A percentile compares a stretch with the other conserved stretches of the same genome.
These are phyloP conservation scores for Amaranthus palmeri DNA, from an alignment of 148 eudicot genomes.

Conservation along the genomic window DNA sequence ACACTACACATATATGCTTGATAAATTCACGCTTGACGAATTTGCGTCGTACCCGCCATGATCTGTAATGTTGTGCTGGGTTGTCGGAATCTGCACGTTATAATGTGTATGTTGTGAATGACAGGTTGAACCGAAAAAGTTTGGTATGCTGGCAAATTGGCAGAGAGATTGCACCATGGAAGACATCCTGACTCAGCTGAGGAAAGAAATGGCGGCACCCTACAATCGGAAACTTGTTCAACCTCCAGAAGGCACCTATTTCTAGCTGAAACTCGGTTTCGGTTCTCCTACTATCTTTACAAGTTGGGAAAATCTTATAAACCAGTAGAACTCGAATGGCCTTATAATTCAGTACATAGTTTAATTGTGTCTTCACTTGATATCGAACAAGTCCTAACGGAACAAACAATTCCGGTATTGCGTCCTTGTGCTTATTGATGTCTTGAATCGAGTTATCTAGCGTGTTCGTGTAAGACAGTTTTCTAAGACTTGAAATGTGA, in stretches of 20 bases:
- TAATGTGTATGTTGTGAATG: slow-evolving; percentile 1
- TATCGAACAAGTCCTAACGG: slow-evolving; percentile 14
- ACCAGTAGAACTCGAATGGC: slow-evolving; percentile 14
- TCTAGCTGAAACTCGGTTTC: slow-evolving; percentile 26
- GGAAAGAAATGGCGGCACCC: slow-evolving; percentile 53
- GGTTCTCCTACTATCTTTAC: background rate
- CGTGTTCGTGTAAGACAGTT: slow-evolving; percentile 21
- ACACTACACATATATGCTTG: too few relatives aligned
- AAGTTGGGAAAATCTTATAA: slow-evolving; percentile 10
- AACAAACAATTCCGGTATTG: slow-evolving; percentile 4
- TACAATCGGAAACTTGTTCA: slow-evolving; percentile 57
- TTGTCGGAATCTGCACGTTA: too few relatives aligned
- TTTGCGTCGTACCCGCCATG: background rate
- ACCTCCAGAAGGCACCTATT: slow-evolving; percentile 57
- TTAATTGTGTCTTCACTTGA: slow-evolving; percentile 20
- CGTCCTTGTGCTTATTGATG: slow-evolving; percentile 20
- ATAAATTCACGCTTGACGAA: too few relatives aligned
- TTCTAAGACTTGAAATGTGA: slow-evolving; percentile 19
- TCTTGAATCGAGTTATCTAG: background rate
- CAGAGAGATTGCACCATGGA: slow-evolving; percentile 58
- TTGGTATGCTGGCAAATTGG: slow-evolving; percentile 57
- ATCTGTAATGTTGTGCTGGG: background rate
- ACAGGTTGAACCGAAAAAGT: slow-evolving; percentile 57
- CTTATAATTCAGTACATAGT: slow-evolving; percentile 29
- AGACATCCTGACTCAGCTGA: slow-evolving; percentile 48